These are phyloP conservation scores for Volvariella volvacea DNA, from an alignment of 1,284 basidiomycete genomes.

Conservation along the genomic window DNA sequence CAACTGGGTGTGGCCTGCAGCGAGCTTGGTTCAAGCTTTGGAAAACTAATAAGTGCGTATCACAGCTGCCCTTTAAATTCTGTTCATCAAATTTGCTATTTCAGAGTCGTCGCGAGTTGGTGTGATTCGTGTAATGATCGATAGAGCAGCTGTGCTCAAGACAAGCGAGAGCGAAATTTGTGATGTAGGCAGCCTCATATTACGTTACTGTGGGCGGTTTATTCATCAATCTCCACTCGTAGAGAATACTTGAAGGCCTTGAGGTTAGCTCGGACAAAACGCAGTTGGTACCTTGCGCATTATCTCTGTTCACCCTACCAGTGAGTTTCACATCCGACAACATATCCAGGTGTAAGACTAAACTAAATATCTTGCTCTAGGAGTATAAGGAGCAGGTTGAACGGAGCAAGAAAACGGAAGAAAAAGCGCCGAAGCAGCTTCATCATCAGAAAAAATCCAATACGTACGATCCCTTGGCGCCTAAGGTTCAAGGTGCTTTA, in stretches of 20 bases:
- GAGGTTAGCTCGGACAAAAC: conserved; percentile 15
- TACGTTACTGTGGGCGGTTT: neutral
- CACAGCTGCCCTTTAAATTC: neutral
- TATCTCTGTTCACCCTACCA: conserved; percentile 53
- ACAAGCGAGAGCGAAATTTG: conserved; percentile 34
- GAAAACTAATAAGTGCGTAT: conserved; percentile 38
- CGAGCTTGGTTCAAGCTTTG: conserved; percentile 53
- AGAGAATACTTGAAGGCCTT: neutral
- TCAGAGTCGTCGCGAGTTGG: conserved; percentile 38
- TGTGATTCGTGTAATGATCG: conserved; percentile 66
- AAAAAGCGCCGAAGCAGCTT: conserved; percentile 10
- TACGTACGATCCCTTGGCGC: conserved; percentile 29
- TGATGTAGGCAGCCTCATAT: conserved; percentile 33
- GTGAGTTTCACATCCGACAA: too few species aligned
- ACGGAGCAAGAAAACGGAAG: conserved; percentile 12
- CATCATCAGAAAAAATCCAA: conserved; percentile 14
- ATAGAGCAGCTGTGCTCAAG: conserved; percentile 49
- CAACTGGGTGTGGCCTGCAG: conserved; percentile 40
- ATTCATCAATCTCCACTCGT: neutral
- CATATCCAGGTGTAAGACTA: too few species aligned
- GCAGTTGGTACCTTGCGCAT: conserved; percentile 56
- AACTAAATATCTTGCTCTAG: conserved; percentile 16
- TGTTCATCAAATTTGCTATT: conserved; percentile 17
- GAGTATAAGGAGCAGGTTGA: conserved; percentile 21
- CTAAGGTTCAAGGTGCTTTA: conserved; percentile 81